These are phyloP conservation scores for Quercus dentata DNA, from an alignment of 306 rosid species.

Conservation along the genomic window DNA sequence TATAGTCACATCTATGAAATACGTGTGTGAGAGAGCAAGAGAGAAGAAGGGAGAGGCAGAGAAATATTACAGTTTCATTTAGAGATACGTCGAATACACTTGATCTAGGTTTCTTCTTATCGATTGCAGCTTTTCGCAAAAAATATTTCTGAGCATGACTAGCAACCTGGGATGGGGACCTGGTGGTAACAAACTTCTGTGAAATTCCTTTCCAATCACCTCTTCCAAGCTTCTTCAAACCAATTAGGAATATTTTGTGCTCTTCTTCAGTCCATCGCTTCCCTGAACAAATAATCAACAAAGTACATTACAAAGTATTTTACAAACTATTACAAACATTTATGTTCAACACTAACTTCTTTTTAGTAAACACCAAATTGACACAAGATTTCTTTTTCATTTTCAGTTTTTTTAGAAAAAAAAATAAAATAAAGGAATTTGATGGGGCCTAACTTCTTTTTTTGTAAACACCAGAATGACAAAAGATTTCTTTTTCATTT, in stretches of 20 bases:
- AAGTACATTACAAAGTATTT: too few species aligned
- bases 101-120: conserved; percentile 43
- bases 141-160: conserved; percentile 76
- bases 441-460: too few species aligned
- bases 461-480: too few species aligned
- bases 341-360: background rate
- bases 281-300: conserved; percentile 16
- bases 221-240: conserved; percentile 49
- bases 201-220: conserved; percentile 73
- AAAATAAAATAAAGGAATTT: too few species aligned
- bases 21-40: too few species aligned
- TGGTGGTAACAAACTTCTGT: conserved; percentile 39
- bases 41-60: too few species aligned
- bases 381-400: background rate
- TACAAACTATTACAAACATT: too few species aligned
- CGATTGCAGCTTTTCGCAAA: conserved; percentile 30
- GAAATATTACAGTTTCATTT: background rate
- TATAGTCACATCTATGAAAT: too few species aligned
- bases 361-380: background rate
- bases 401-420: background rate
- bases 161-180: conserved; percentile 58
- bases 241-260: conserved; percentile 43
- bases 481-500: too few species aligned
- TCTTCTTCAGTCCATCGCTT: conserved; percentile 58
- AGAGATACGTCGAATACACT: conserved; percentile 56